A percentile compares a stretch with the other conserved stretches of the same genome.
Evolutionary conservation across 352 stramenopile genomes (phyloP).

Genomic region (Pythium chondricola): DNA sequence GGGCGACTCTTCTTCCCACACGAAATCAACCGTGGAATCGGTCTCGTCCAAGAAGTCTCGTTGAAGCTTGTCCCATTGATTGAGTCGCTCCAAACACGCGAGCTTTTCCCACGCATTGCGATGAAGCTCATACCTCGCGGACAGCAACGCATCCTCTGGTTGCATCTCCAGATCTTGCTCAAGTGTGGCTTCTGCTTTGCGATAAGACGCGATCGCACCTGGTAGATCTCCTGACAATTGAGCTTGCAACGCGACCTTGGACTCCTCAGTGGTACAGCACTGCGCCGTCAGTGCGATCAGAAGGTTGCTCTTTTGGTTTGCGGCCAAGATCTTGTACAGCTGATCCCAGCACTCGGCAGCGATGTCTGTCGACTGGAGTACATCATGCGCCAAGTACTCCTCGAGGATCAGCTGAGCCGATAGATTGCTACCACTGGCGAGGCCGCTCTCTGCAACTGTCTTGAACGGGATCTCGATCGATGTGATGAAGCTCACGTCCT

Average conservation of each 20-base stretch:
- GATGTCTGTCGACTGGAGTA: conserved; percentile 12
- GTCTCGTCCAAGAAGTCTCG: conserved; percentile 26
- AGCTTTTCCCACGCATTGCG: conserved; percentile 62
- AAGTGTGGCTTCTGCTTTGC: conserved; percentile 51
- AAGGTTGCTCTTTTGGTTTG: conserved; percentile 60
- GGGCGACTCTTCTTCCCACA: conserved; percentile 56
- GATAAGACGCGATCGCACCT: conserved; percentile 64
- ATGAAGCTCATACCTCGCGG: conserved; percentile 33
- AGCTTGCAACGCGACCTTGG: conserved; percentile 50
- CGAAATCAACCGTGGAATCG: conserved; percentile 19
- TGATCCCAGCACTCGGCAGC: conserved; percentile 51
- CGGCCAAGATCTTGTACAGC: conserved; percentile 64
- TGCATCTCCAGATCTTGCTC: conserved; percentile 32
- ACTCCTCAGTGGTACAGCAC: conserved; percentile 48
- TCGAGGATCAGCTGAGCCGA: conserved; percentile 61
- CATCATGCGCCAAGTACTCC: conserved; percentile 40
- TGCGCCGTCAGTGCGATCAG: conserved; percentile 46
- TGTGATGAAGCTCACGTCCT: conserved; percentile 23
- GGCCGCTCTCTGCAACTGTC: conserved; percentile 42
- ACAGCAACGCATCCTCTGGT: conserved; percentile 20
- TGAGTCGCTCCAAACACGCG: conserved; percentile 56
- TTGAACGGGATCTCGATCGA: conserved; percentile 29
- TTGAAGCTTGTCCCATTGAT: conserved; percentile 60
- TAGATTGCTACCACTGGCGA: conserved; percentile 51
- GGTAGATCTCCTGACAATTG: conserved; percentile 64